These are phyloP conservation scores for Blastobotrys mokoenaii DNA, from an alignment of 805 yeast species.

Conservation along the genomic window DNA sequence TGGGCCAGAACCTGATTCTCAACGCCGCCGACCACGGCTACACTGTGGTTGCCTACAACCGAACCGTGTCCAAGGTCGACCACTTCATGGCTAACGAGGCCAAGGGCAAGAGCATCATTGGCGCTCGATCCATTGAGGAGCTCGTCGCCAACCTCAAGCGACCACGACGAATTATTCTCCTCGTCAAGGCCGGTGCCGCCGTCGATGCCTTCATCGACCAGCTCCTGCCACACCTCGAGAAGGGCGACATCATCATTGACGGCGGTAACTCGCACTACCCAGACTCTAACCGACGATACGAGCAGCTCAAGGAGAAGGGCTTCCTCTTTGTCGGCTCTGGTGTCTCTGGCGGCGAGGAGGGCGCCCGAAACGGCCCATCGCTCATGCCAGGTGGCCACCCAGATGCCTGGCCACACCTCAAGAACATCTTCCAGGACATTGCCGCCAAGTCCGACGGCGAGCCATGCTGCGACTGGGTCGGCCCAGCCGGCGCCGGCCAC, in stretches of 20 bases:
- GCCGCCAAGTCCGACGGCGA: conserved; percentile 96
- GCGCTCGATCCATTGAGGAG: conserved; percentile 90
- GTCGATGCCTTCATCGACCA: conserved; percentile 88
- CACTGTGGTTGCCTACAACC: conserved; percentile 97
- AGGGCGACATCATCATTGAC: conserved; percentile 96
- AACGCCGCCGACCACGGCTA: conserved; percentile 98
- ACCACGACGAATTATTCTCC: conserved; percentile 90
- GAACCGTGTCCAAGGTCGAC: conserved; percentile 94
- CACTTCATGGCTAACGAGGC: conserved; percentile 91
- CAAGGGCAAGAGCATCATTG: conserved; percentile 88
- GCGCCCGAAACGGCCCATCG: conserved; percentile 99
- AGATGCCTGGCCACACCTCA: conserved; percentile 98
- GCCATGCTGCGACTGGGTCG: conserved; percentile 99
- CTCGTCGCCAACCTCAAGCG: conserved; percentile 81
- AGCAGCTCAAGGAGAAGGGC: conserved; percentile 78
- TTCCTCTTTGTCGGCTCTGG: conserved; percentile 95
- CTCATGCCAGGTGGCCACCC: conserved; percentile 99
- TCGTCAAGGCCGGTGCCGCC: conserved; percentile 95
- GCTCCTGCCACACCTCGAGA: conserved; percentile 82
- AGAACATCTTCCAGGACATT: conserved; percentile 91
- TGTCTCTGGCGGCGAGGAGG: conserved; percentile 99
- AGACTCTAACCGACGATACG: conserved; percentile 94
- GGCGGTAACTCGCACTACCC: conserved; percentile 99
- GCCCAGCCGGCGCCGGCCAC: conserved; percentile 98
- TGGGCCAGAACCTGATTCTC: conserved; percentile 93